Conservation (phyloP, 805 yeast species). For the Metschnikowia kofuensis region DNA sequence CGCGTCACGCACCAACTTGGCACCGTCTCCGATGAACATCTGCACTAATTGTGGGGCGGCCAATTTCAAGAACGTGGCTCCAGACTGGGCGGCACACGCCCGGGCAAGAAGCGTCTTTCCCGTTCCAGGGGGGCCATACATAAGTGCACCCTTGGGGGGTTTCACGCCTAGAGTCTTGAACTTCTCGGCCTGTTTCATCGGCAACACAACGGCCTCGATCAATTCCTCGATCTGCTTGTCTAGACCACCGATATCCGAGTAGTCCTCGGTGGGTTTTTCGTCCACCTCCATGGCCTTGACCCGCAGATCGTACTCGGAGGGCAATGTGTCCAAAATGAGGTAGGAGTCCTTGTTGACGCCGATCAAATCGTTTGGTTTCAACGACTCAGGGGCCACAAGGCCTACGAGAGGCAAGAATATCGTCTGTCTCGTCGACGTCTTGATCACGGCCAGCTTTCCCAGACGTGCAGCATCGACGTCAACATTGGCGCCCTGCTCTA, state of each 20-base stretch:
- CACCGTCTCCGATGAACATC: slow-evolving; percentile 23
- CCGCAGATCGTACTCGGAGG: slow-evolving; percentile 95
- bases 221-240: slow-evolving; percentile 42
- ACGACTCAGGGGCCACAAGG: slow-evolving; percentile 82
- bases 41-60: slow-evolving; percentile 23
- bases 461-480: slow-evolving; percentile 87
- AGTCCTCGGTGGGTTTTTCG: slow-evolving; percentile 96
- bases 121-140: slow-evolving; percentile 24
- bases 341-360: slow-evolving; percentile 98
- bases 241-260: slow-evolving; percentile 95
- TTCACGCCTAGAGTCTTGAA: slow-evolving; percentile 21
- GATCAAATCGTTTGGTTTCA: slow-evolving; percentile 95
- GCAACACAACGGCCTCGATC: slow-evolving; percentile 23
- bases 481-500: slow-evolving; percentile 91
- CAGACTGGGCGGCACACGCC: slow-evolving; percentile 22
- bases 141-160: slow-evolving; percentile 23
- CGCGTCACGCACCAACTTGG: slow-evolving; percentile 22
- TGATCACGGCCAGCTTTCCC: slow-evolving; percentile 97
- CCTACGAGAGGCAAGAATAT: slow-evolving; percentile 95
- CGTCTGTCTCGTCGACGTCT: slow-evolving; percentile 96
- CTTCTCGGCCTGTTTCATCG: slow-evolving; percentile 23
- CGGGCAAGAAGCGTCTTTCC: slow-evolving; percentile 23
- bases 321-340: slow-evolving; percentile 86
- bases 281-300: slow-evolving; percentile 99
- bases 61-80: slow-evolving; percentile 21